Percentiles rank a stretch among this genome's conserved stretches.
Conservation (phyloP, 2,329 filamentous ascomycete species). For the Talaromyces marneffei region DNA sequence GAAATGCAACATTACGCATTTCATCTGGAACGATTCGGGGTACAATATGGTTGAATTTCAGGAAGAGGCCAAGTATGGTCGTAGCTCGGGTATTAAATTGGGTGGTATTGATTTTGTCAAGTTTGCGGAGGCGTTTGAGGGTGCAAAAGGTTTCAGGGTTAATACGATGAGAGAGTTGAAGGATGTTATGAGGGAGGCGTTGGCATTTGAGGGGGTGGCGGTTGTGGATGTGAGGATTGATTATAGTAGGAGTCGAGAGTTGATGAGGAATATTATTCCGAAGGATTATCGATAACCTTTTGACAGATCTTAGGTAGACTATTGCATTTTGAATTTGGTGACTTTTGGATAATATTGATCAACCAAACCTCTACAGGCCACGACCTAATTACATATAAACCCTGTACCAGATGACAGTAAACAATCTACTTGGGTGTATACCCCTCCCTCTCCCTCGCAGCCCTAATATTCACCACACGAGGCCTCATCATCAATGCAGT, state of each 20-base stretch:
- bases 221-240: constrained; percentile 13
- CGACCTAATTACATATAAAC: background rate
- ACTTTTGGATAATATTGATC: too few relatives aligned
- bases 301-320: background rate
- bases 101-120: constrained; percentile 14
- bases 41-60: constrained; percentile 15
- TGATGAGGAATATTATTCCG: constrained; percentile 15
- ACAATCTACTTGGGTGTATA: background rate
- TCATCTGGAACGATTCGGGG: constrained; percentile 13
- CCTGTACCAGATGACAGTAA: too few relatives aligned
- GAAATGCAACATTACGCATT: constrained; percentile 14
- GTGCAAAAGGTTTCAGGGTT: constrained; percentile 8
- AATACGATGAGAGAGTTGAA: constrained; percentile 3
- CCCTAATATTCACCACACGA: background rate
- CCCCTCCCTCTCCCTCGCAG: background rate
- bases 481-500: background rate
- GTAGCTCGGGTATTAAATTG: constrained; percentile 11
- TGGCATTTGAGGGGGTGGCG: constrained; percentile 9
- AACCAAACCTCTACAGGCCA: background rate
- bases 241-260: constrained; percentile 11
- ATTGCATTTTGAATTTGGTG: background rate
- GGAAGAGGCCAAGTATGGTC: constrained; percentile 14
- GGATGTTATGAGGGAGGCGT: constrained; percentile 8
- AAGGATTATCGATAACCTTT: constrained; percentile 10
- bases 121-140: constrained; percentile 11